Percentiles rank a stretch among this genome's conserved stretches.
These are phyloP conservation scores for Galerina sulciceps DNA, from an alignment of 768 basidiomycete species.

Conservation along the genomic window DNA sequence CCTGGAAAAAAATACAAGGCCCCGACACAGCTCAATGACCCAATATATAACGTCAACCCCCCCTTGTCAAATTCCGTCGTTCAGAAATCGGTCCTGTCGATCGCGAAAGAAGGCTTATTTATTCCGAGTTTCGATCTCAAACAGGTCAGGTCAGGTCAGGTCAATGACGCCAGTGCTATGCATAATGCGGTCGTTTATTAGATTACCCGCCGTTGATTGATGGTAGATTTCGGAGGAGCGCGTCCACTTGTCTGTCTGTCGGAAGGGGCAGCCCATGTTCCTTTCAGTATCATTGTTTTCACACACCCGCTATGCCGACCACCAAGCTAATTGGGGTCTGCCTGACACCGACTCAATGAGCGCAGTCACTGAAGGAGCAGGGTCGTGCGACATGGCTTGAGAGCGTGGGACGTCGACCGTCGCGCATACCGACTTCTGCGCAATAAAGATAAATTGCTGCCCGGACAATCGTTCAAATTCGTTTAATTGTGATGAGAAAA, in stretches of 20 bases:
- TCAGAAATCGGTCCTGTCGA: constrained; percentile 14
- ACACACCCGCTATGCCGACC: constrained; percentile 1
- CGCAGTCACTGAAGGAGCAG: not conserved
- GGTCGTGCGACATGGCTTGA: constrained; percentile 5
- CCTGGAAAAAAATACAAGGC: constrained; percentile 3
- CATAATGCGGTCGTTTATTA: not conserved
- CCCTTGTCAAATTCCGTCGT: not conserved
- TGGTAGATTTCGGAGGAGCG: not conserved
- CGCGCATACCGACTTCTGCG: not conserved
- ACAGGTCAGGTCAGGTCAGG: too few relatives aligned
- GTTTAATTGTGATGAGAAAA: not conserved
- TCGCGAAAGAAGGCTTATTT: constrained; percentile 18
- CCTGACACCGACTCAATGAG: too few relatives aligned
- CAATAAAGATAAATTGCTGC: constrained; percentile 17
- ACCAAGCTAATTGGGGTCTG: not conserved
- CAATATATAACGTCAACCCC: constrained; percentile 13
- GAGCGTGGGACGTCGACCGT: constrained; percentile 2
- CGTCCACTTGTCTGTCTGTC: not conserved
- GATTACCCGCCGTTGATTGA: constrained; percentile 1
- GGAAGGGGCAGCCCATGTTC: not conserved
- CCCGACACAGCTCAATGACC: not conserved
- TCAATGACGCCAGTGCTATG: constrained; percentile 14
- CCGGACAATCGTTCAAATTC: constrained; percentile 2
- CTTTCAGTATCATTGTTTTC: constrained; percentile 11
- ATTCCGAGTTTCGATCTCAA: constrained; percentile 14